Base-by-base conservation (phyloP, 768 basidiomycete genomes). In the Clitopilus hobsonii region DNA sequence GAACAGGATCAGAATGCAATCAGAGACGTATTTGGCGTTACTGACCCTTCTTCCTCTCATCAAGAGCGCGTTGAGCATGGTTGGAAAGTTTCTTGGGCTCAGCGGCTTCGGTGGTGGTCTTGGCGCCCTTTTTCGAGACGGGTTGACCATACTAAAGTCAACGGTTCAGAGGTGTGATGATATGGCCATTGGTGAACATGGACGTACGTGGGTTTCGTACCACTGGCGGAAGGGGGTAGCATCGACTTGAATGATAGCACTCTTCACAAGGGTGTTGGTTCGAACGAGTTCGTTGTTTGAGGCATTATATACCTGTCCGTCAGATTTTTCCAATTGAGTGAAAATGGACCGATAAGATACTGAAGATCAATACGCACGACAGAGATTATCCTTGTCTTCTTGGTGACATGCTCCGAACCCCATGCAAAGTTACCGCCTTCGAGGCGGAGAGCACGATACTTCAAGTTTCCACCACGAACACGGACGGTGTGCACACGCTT, bases 281-380 rank as follows among this genome's bases (percentile, higher is more conserved):
- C 97, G 92, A 69, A 99, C 96, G 68, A 98, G 86, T 77, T 99
- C 97, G 78, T 99, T 99, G 86, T 98, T 99, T 60, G 97, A 95
- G 47, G 97, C 86, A 73, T 98, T 99, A 85, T 98, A 99, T 49
- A 94, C 91, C 94, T 95, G 25, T 6, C 13, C 50, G 22, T 24
- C 52, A 59, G 3, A 41, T 41, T n/a, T 16, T 16, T 20, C 5
- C 22, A 48, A 41, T 29, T 22, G 18, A 54, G 38, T 30, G 22
- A 38, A 18, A 18, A 20, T 11, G 49, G 41, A 16, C n/a, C 13
- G 55, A 28, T 24, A 45, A 58, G 22, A 59, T 11, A 16, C 48
- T n/a, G n/a, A n/a, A 45, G 22, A 22, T 38, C n/a, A 6, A 32
- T 24, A 86, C 90, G 70, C 74, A 97, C 96, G 61, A 98, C 97